Conservation (phyloP, 83 land plant species). For the Diphasiastrum complanatum region DNA sequence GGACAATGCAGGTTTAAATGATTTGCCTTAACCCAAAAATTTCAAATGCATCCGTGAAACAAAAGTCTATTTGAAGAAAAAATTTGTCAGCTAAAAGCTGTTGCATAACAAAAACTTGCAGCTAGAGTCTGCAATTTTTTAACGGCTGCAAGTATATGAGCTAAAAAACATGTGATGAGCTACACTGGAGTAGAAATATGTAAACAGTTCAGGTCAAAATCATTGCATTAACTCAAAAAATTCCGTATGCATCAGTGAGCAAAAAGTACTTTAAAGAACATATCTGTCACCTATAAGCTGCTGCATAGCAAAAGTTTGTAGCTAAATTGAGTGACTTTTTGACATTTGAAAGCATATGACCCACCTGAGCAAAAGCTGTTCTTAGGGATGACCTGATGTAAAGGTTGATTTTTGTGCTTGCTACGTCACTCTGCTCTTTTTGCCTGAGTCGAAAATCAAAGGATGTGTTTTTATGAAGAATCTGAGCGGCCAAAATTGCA, state of each 20-base stretch:
- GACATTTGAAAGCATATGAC: background rate
- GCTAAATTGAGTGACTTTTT: no score
- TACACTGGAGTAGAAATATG: no score
- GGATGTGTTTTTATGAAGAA: constrained; percentile 69
- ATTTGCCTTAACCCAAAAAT: background rate
- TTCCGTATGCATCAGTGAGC: background rate
- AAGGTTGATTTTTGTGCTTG: constrained; percentile 64
- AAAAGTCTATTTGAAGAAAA: no score
- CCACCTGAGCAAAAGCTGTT: constrained; percentile 90
- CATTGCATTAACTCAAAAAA: no score
- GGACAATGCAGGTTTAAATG: background rate
- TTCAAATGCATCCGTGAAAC: no score
- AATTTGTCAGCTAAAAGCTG: no score
- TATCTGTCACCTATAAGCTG: background rate
- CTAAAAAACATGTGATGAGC: no score
- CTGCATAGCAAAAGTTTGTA: background rate
- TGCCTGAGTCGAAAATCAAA: constrained; percentile 63
- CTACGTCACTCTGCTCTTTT: constrained; percentile 68
- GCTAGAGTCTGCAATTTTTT: no score
- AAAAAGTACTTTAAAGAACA: background rate
- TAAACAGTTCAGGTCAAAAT: no score
- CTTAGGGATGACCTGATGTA: constrained; percentile 81
- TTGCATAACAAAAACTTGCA: no score
- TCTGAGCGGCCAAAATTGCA: constrained; percentile 62
- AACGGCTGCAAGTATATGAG: no score